Evolutionary conservation across 176 grass and related monocot genomes (phyloP).

Genomic region (Zoysia japonica): DNA sequence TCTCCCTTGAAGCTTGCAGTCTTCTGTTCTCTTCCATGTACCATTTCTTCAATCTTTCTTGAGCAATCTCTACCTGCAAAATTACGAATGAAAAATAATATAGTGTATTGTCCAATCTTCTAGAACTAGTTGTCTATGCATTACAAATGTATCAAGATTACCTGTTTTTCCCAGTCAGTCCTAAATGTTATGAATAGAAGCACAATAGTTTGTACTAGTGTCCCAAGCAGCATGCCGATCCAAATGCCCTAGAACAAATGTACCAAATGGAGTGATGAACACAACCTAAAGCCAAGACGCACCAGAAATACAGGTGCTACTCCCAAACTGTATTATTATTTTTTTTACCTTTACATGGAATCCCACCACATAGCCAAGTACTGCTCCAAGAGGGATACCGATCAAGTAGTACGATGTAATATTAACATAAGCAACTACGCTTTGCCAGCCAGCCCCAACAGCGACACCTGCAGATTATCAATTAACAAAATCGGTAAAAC

Average conservation of each 20-base stretch:
- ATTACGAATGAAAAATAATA: not conserved
- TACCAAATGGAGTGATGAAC: not conserved
- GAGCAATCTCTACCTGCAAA: slow-evolving; percentile 49
- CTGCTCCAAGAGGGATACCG: slow-evolving; percentile 56
- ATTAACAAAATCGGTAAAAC: not conserved
- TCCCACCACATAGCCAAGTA: slow-evolving; percentile 59
- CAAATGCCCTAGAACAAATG: slow-evolving; percentile 64
- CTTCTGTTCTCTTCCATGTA: slow-evolving; percentile 37
- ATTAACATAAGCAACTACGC: slow-evolving; percentile 70
- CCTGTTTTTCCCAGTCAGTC: slow-evolving; percentile 68
- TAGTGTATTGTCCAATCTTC: not conserved
- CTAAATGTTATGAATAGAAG: slow-evolving; percentile 53
- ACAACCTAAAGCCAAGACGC: not conserved
- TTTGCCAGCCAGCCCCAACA: slow-evolving; percentile 67
- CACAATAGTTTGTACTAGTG: slow-evolving; percentile 57
- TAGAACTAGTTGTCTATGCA: too few relatives aligned
- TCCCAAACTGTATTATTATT: not conserved
- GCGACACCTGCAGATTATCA: slow-evolving; percentile 52
- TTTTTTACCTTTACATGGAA: slow-evolving; percentile 56
- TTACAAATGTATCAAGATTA: not conserved
- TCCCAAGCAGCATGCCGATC: slow-evolving; percentile 74
- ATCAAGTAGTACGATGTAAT: slow-evolving; percentile 72
- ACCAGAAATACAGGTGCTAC: not conserved
- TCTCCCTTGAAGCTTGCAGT: slow-evolving; percentile 4
- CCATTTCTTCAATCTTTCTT: slow-evolving; percentile 55